Conservation (phyloP, 1,139 yeast species). For the Geotrichum europaeum region DNA sequence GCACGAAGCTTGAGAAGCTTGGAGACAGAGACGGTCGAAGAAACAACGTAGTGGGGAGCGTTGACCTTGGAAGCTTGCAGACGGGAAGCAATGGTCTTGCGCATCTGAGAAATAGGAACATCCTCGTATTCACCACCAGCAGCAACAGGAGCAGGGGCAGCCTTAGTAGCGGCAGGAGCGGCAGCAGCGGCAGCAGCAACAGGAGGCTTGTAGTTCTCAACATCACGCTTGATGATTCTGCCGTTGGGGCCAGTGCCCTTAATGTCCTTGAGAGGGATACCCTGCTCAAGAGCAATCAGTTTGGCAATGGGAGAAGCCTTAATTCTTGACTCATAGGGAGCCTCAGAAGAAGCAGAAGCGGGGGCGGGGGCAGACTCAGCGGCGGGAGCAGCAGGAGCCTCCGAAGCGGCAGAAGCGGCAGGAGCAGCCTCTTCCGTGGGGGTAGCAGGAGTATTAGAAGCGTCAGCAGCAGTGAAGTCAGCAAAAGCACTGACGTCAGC, state of each 20-base stretch:
- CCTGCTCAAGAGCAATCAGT: slow-evolving; percentile 87
- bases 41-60: slow-evolving; percentile 88
- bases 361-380: slow-evolving; percentile 20
- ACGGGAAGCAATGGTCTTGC: slow-evolving; percentile 89
- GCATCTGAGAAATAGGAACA: slow-evolving; percentile 83
- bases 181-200: slow-evolving; percentile 39
- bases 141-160: slow-evolving; percentile 47
- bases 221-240: slow-evolving; percentile 85
- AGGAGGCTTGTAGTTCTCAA: slow-evolving; percentile 54
- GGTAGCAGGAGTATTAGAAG: slow-evolving; percentile 51
- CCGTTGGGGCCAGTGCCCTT: slow-evolving; percentile 95
- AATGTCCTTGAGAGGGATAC: slow-evolving; percentile 75
- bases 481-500: slow-evolving; percentile 83
- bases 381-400: slow-evolving; percentile 23
- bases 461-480: slow-evolving; percentile 78
- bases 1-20: slow-evolving; percentile 90
- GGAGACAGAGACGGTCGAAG: slow-evolving; percentile 77
- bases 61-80: slow-evolving; percentile 77
- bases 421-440: slow-evolving; percentile 37
- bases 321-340: slow-evolving; percentile 55
- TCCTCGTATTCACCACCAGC: slow-evolving; percentile 64
- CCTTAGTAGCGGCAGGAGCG: slow-evolving; percentile 40
- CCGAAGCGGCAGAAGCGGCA: slow-evolving; percentile 30
- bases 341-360: slow-evolving; percentile 30
- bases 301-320: slow-evolving; percentile 95